A percentile compares a stretch with the other conserved stretches of the same genome.
Evolutionary conservation across 257 asterid genomes (phyloP).

Genomic region (Nicotiana sylvestris): DNA sequence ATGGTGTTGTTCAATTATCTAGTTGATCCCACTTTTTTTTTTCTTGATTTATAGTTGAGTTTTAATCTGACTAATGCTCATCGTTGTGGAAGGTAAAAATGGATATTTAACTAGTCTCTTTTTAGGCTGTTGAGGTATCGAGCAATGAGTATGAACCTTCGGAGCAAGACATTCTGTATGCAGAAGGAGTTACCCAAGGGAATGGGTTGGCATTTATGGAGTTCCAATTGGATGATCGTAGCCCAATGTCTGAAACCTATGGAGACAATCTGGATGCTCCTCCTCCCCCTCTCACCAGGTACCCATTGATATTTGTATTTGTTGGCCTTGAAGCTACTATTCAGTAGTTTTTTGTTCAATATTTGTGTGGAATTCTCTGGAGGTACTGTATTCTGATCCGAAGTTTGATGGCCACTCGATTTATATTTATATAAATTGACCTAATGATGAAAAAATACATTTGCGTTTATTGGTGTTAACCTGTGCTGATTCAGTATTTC

Average conservation of each 20-base stretch:
- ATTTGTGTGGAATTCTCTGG: not conserved
- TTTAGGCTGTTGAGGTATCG: constrained; percentile 90
- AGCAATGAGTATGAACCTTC: constrained; percentile 95
- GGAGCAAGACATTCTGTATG: constrained; percentile 78
- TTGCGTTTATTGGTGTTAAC: not conserved
- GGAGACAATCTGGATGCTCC: constrained; percentile 71
- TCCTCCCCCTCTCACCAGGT: constrained; percentile 68
- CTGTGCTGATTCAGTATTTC: not conserved
- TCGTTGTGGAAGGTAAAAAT: not conserved
- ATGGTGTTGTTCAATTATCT: not conserved
- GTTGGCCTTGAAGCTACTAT: not conserved
- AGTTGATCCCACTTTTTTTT: not conserved
- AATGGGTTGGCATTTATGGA: constrained; percentile 91
- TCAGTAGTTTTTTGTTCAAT: not conserved
- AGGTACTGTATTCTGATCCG: not conserved
- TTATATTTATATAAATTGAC: not conserved
- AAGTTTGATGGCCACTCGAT: not conserved
- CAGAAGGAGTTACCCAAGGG: constrained; percentile 96
- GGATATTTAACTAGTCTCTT: not conserved
- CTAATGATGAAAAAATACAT: not conserved
- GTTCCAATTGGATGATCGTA: constrained; percentile 87
- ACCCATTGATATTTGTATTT: constrained; percentile 12
- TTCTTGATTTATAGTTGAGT: not conserved
- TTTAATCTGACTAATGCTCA: not conserved
- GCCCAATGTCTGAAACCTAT: constrained; percentile 90